Evolutionary conservation across 768 basidiomycete species (phyloP).

Genomic region (Suillus sp.): DNA sequence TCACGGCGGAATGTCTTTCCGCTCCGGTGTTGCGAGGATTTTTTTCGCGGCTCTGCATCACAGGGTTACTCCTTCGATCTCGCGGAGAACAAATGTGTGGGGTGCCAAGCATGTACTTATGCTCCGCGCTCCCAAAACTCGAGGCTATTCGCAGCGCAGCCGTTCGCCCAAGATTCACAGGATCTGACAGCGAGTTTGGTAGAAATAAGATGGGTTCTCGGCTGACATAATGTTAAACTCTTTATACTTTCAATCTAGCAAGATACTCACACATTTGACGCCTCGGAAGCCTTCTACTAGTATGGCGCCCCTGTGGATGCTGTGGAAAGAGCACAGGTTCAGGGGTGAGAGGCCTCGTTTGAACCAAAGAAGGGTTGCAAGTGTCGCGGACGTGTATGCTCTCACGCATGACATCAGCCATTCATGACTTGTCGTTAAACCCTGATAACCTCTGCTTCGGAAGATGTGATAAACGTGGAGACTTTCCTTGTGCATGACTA

Average conservation of each 20-base stretch:
- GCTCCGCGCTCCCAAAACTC: neutral
- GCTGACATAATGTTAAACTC: neutral
- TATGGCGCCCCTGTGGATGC: neutral
- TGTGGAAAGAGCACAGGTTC: neutral
- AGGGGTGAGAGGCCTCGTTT: neutral
- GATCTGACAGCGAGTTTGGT: neutral
- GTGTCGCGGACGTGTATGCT: neutral
- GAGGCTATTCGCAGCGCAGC: neutral
- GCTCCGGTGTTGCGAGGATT: neutral
- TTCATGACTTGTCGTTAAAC: too few relatives aligned
- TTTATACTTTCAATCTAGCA: neutral
- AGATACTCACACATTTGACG: neutral
- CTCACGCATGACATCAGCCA: neutral
- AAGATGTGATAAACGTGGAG: neutral
- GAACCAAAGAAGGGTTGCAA: neutral
- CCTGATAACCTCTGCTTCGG: neutral
- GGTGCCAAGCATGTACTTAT: neutral
- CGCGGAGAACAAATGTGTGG: neutral
- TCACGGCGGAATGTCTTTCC: neutral
- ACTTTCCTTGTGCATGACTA: neutral
- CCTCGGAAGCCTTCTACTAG: neutral
- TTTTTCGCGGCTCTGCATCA: neutral
- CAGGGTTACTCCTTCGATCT: neutral
- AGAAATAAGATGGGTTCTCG: neutral
- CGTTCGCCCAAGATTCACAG: neutral